These are phyloP conservation scores for Marasmius oreades DNA, from an alignment of 1,284 basidiomycete genomes.

Conservation along the genomic window DNA sequence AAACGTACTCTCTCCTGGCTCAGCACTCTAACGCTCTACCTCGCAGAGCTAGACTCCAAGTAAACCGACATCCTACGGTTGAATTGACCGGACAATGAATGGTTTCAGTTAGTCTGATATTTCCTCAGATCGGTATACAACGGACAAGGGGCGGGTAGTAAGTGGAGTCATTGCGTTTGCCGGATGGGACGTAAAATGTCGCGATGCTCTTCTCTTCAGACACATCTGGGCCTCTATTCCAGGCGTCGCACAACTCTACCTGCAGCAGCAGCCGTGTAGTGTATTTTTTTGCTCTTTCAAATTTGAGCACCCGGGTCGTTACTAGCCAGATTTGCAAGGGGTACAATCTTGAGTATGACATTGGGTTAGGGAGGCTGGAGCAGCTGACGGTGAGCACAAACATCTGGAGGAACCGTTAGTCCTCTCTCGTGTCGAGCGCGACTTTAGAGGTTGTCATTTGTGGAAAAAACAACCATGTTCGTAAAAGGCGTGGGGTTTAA, in stretches of 20 bases:
- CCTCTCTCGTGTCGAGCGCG: too few species aligned
- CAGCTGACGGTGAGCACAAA: conserved; percentile 13
- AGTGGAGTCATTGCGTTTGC: too few species aligned
- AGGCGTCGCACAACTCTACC: neutral
- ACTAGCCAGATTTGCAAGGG: neutral
- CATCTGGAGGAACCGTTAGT: conserved; percentile 17
- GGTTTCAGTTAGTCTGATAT: too few species aligned
- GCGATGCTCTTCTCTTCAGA: too few species aligned
- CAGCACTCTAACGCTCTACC: too few species aligned
- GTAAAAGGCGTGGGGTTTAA: too few species aligned
- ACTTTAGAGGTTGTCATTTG: too few species aligned
- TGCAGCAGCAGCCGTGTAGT: neutral
- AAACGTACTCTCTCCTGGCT: too few species aligned
- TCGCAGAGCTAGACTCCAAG: neutral
- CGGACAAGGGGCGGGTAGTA: neutral
- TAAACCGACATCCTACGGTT: neutral
- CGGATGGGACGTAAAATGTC: too few species aligned
- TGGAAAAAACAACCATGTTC: too few species aligned
- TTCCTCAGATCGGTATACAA: neutral
- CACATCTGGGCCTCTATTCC: neutral
- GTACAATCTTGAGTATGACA: too few species aligned
- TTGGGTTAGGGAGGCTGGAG: too few species aligned
- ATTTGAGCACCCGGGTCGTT: neutral
- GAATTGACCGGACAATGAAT: neutral
- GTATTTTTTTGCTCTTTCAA: neutral